Percentiles rank a stretch among this genome's conserved stretches.
These are phyloP conservation scores for Coniochaeta sp. DNA, from an alignment of 2,329 filamentous ascomycete genomes.

Conservation along the genomic window DNA sequence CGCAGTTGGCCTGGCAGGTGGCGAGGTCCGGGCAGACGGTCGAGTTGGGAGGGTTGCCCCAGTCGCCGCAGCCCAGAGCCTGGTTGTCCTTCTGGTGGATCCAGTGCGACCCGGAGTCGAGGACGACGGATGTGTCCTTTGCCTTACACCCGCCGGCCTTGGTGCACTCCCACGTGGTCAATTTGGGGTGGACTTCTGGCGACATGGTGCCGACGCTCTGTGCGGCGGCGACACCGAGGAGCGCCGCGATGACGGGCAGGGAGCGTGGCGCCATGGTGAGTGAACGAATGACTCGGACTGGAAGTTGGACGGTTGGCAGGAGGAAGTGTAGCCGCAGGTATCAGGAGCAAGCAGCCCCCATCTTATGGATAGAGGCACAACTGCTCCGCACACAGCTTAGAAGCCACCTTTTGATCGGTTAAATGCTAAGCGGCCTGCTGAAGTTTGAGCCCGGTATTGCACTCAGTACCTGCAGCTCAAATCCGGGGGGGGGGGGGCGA, in stretches of 20 bases:
- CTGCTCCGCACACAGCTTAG: background rate
- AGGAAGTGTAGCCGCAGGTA: background rate
- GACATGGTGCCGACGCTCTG: constrained; percentile 29
- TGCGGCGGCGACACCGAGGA: constrained; percentile 18
- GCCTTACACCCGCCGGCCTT: constrained; percentile 38
- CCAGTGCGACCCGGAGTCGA: constrained; percentile 38
- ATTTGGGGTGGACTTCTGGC: constrained; percentile 40
- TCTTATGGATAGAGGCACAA: background rate
- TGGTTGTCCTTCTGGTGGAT: constrained; percentile 33
- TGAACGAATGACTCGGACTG: background rate
- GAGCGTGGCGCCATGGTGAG: constrained; percentile 8
- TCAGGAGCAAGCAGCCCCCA: background rate
- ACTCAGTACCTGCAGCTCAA: background rate
- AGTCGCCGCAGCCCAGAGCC: constrained; percentile 22
- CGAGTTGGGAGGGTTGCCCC: constrained; percentile 26
- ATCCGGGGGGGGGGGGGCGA: background rate
- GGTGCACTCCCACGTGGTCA: constrained; percentile 46
- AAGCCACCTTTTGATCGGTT: background rate
- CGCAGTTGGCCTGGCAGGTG: constrained; percentile 46
- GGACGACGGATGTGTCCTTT: constrained; percentile 39
- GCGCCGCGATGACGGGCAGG: constrained; percentile 12
- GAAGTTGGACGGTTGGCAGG: background rate
- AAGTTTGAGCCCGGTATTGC: background rate
- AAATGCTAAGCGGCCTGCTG: background rate
- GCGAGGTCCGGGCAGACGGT: constrained; percentile 40